Evolutionary conservation across 1,284 basidiomycete genomes (phyloP), one percentile per base, ranked within the genome.

Genomic region (Ustilago trichophora): DNA sequence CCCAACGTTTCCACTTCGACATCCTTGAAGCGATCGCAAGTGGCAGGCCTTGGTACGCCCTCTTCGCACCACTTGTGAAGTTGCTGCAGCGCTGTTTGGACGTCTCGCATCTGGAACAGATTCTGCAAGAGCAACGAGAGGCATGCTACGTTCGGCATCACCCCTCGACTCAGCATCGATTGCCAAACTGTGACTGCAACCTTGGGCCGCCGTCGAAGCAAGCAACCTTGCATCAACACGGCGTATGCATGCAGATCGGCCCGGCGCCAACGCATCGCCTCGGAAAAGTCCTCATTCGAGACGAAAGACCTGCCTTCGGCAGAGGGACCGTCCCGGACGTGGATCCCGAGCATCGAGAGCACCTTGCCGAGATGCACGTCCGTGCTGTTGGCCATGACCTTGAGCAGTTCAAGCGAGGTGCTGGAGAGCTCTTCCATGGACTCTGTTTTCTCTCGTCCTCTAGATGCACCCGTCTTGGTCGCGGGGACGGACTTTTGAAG

Each of bases 41-140:
- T 29, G 29, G 33, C 12, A 15, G 24, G 26, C n/a, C n/a, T n/a
- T n/a, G 24, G 18, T 5, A 64, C 49, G 21, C 62, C 62, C 10
- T 48, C 24, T 24, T 65, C 62, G 42, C 54, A 57, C 65, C 65
- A 68, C 7, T 54, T 33, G 7, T 57, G 41, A 5, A 68, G 40
- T 11, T 68, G 65, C 24, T 40, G 41, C 45, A 68, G n/a, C 0
- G 65, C 65, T 4, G 13, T 42, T 15, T 15, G 16, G 11, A 51
- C 50, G 4, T 68, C 47, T 3, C 24, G 15, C 53, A 52, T 38
- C 11, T 19, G 33, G 11, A 68, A 68, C 24, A 68, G 34, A 18
- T 60, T 51, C 16, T 62, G 65, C 42, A 68, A 27, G 7, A 54
- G 31, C 9, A 54, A 26, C 18, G 65, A 53, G 13, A 68, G 42